Evolutionary conservation across 1,284 basidiomycete genomes (phyloP).

Genomic region (Cutaneotrichosporon dermatis): DNA sequence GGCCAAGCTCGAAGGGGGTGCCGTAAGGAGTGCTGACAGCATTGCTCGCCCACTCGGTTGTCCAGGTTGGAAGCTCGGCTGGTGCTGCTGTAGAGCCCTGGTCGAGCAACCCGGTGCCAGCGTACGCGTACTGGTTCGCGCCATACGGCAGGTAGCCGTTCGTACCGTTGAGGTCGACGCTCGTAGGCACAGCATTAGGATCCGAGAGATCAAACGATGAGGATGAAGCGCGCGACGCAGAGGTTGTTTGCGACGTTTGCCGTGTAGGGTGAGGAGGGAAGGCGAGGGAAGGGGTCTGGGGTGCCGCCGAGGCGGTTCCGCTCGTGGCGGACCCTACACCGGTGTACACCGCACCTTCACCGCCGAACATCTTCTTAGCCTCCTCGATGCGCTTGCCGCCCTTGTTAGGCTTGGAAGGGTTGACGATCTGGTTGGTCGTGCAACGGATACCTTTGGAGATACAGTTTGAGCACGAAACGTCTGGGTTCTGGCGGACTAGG

Average conservation of each 20-base stretch:
- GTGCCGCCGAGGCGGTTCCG: not conserved
- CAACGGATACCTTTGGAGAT: slow-evolving; percentile 37
- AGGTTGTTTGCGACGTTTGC: not conserved
- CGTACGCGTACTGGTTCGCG: not conserved
- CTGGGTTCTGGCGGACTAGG: slow-evolving; percentile 31
- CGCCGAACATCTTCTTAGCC: slow-evolving; percentile 33
- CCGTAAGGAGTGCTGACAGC: not conserved
- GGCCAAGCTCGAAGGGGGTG: slow-evolving; percentile 1
- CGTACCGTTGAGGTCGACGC: not conserved
- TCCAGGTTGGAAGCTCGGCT: not conserved
- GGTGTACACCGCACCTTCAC: slow-evolving; percentile 6
- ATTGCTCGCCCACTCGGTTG: slow-evolving; percentile 2
- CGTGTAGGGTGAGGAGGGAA: not conserved
- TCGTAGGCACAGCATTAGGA: not conserved
- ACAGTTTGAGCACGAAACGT: slow-evolving; percentile 36
- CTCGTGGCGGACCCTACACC: no score
- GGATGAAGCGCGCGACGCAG: not conserved
- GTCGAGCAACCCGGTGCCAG: not conserved
- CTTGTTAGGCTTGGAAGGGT: slow-evolving; percentile 40
- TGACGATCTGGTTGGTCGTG: slow-evolving; percentile 36
- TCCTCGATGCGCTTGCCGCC: slow-evolving; percentile 41
- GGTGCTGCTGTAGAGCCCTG: not conserved
- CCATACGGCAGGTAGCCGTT: not conserved
- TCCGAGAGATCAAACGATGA: not conserved
- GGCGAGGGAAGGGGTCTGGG: not conserved